Conservation (phyloP, 139 green algal genomes). For the Parachlorella kessleri region DNA sequence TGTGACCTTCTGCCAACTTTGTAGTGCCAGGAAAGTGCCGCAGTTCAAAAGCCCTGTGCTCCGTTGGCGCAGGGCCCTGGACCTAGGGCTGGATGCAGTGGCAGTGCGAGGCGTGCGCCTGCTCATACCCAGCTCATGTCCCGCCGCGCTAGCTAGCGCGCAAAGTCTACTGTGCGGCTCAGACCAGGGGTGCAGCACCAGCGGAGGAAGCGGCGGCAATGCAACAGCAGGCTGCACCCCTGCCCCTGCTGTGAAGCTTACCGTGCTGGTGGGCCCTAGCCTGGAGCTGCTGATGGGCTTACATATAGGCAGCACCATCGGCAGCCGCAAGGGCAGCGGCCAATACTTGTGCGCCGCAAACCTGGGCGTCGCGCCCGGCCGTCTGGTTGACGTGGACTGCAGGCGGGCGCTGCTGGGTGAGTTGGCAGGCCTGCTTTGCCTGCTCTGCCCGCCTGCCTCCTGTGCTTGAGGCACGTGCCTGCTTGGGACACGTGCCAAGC, state of each 20-base stretch:
- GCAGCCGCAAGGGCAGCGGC: background rate
- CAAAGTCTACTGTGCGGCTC: background rate
- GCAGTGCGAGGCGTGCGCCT: slow-evolving; percentile 21
- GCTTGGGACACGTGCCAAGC: background rate
- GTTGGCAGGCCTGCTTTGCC: background rate
- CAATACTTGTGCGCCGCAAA: background rate
- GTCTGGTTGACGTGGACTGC: slow-evolving; percentile 6
- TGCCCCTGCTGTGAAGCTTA: background rate
- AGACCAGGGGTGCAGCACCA: background rate
- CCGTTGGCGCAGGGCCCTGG: slow-evolving; percentile 7
- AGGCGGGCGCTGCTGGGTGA: slow-evolving; percentile 6
- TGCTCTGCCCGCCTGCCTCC: background rate
- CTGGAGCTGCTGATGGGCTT: background rate
- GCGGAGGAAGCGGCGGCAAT: background rate
- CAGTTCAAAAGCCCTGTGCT: background rate
- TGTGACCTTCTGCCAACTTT: too few relatives aligned
- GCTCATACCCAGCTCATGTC: slow-evolving; percentile 11
- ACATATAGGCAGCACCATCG: background rate
- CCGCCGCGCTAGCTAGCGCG: too few relatives aligned
- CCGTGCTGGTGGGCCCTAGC: background rate
- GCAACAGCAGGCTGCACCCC: background rate
- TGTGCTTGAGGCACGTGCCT: background rate
- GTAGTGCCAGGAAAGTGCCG: background rate
- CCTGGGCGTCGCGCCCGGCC: background rate
- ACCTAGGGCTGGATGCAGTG: slow-evolving; percentile 10